These are phyloP conservation scores for Cinnamomum micranthum DNA, from an alignment of 164 flowering plant genomes.

Conservation along the genomic window DNA sequence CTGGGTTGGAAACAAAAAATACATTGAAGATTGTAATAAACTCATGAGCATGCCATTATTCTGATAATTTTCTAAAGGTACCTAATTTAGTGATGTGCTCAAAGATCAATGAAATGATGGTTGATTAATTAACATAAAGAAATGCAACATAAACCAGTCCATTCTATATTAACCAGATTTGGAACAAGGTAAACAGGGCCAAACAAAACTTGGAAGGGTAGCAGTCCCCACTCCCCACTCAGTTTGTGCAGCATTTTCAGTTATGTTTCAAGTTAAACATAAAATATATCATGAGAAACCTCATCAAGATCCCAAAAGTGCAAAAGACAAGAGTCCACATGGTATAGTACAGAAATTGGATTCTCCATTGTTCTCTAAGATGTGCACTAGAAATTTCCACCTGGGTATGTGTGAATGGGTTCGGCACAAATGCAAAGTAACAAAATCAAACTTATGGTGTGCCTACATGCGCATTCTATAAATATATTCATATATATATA, in stretches of 20 bases:
- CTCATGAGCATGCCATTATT: not conserved
- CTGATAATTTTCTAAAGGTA: not conserved
- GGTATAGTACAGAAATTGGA: not conserved
- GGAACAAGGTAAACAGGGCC: no score
- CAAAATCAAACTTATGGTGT: no score
- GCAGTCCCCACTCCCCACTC: not conserved
- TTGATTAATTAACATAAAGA: no score
- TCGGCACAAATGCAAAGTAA: no score
- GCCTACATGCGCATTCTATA: no score
- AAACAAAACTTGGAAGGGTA: not conserved
- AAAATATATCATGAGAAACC: not conserved
- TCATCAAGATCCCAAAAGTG: not conserved
- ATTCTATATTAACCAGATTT: no score
- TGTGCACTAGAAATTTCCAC: no score
- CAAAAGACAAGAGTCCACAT: not conserved
- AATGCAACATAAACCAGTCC: no score
- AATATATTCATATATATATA: no score
- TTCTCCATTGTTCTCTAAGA: no score
- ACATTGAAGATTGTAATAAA: not conserved
- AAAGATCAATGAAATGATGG: not conserved
- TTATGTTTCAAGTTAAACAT: not conserved
- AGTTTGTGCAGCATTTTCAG: not conserved
- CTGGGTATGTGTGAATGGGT: no score
- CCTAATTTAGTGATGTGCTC: no score
- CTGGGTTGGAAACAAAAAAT: constrained; percentile 24